These are phyloP conservation scores for Thinopyrum elongatum DNA, from an alignment of 176 grass and related monocot genomes.

Conservation along the genomic window DNA sequence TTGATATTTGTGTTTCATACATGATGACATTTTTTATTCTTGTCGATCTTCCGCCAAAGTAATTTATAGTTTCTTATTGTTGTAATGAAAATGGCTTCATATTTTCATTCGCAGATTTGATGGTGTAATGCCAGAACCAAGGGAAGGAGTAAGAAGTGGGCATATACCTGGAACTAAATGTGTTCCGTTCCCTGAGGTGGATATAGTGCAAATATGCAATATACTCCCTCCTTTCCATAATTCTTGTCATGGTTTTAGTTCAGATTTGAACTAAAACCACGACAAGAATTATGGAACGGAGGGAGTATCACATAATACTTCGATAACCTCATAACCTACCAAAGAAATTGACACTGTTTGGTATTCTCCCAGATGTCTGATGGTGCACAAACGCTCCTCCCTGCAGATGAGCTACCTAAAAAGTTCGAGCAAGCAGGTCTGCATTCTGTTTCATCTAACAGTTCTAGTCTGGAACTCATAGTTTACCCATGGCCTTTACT, in stretches of 20 bases:
- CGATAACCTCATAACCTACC: background rate
- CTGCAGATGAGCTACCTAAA: constrained; percentile 52
- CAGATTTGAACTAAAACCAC: no score
- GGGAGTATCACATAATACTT: constrained; percentile 3
- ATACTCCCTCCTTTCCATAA: background rate
- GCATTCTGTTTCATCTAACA: constrained; percentile 17
- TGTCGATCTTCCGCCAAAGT: background rate
- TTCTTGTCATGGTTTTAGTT: no score
- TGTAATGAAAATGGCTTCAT: background rate
- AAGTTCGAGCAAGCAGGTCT: constrained; percentile 77
- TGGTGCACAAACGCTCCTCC: constrained; percentile 54
- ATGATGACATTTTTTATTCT: background rate
- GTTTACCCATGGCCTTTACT: background rate
- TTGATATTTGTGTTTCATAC: constrained; percentile 1
- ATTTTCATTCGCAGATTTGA: constrained; percentile 63
- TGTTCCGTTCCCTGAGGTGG: constrained; percentile 74
- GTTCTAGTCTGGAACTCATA: background rate
- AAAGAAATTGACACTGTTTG: constrained; percentile 1
- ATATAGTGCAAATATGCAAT: constrained; percentile 14
- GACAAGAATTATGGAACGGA: no score
- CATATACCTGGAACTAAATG: constrained; percentile 81
- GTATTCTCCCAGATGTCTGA: constrained; percentile 73
- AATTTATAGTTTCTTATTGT: background rate
- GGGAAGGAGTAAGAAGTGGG: constrained; percentile 79
- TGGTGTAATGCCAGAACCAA: constrained; percentile 84